Percentiles rank a stretch among this genome's conserved stretches.
phyloP scores from a whole-genome alignment of 371 early-diverging fungal genomes.

The Umbelopsis sp. region DNA sequence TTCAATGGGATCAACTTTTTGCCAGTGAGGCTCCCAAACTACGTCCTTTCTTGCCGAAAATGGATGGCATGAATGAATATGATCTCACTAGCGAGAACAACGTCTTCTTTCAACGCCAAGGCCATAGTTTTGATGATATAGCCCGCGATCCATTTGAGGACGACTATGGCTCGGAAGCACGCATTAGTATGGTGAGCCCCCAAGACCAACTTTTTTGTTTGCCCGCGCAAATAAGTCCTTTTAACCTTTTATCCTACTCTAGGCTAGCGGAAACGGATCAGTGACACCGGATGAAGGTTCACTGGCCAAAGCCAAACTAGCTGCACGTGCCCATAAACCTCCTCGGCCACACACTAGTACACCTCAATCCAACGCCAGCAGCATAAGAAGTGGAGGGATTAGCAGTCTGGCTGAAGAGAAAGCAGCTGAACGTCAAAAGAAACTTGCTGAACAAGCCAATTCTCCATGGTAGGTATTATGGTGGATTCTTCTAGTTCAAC shows the following conservation, averaged over 20 bases:
- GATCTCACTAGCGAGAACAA: constrained; percentile 11
- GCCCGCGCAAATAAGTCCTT: no score
- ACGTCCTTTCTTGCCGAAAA: constrained; percentile 1
- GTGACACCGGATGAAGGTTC: background rate
- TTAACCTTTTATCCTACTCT: background rate
- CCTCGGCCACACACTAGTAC: constrained; percentile 14
- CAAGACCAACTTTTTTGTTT: background rate
- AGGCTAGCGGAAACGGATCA: constrained; percentile 1
- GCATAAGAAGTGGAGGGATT: constrained; percentile 15
- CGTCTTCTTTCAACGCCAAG: constrained; percentile 5
- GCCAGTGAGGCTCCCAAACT: constrained; percentile 31
- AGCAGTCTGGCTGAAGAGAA: constrained; percentile 7
- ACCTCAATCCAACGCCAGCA: constrained; percentile 20
- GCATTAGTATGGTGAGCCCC: constrained; percentile 1
- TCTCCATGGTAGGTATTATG: constrained; percentile 36
- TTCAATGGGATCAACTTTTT: constrained; percentile 79
- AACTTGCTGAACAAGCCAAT: constrained; percentile 34
- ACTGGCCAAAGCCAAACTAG: background rate
- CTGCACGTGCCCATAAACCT: constrained; percentile 6
- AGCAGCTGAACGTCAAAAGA: constrained; percentile 23
- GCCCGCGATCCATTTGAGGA: constrained; percentile 12
- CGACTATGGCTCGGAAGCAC: constrained; percentile 1
- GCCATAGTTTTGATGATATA: constrained; percentile 6
- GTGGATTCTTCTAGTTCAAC: background rate
- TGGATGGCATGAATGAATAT: constrained; percentile 14